Conservation (phyloP, 371 early-diverging fungal genomes). For the Apophysomyces variabilis region DNA sequence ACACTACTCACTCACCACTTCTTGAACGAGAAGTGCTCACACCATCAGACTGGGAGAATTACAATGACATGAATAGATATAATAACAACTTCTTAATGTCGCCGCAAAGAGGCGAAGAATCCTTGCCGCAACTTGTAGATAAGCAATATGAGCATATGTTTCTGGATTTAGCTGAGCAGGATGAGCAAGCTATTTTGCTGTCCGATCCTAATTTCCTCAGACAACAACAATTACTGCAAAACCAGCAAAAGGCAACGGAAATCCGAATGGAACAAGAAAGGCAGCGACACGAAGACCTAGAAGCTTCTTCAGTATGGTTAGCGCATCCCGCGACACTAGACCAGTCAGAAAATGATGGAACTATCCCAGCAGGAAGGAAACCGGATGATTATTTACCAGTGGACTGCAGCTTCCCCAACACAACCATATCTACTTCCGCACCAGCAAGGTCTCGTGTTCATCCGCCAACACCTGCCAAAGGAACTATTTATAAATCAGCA, state of each 20-base stretch:
- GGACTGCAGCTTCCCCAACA: not conserved
- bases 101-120: not conserved
- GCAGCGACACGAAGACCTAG: slow-evolving; percentile 14
- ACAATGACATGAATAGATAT: not conserved
- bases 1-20: not conserved
- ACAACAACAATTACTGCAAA: slow-evolving; percentile 35
- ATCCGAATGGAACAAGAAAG: slow-evolving; percentile 15
- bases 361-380: not conserved
- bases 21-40: not conserved
- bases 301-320: slow-evolving; percentile 17
- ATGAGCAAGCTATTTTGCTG: slow-evolving; percentile 33
- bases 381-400: slow-evolving; percentile 3
- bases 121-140: not conserved
- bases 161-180: slow-evolving; percentile 18
- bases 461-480: not conserved
- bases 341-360: slow-evolving; percentile 1
- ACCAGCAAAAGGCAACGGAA: slow-evolving; percentile 24
- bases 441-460: slow-evolving; percentile 7
- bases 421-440: not conserved
- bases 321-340: slow-evolving; percentile 23
- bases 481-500: not conserved
- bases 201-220: slow-evolving; percentile 31
- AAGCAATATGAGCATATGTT: slow-evolving; percentile 11
- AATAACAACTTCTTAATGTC: not conserved
- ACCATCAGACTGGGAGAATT: not conserved